Evolutionary conservation across 225 moss, liverwort and hornwort species (phyloP).

Genomic region (Pleurozium schreberi): DNA sequence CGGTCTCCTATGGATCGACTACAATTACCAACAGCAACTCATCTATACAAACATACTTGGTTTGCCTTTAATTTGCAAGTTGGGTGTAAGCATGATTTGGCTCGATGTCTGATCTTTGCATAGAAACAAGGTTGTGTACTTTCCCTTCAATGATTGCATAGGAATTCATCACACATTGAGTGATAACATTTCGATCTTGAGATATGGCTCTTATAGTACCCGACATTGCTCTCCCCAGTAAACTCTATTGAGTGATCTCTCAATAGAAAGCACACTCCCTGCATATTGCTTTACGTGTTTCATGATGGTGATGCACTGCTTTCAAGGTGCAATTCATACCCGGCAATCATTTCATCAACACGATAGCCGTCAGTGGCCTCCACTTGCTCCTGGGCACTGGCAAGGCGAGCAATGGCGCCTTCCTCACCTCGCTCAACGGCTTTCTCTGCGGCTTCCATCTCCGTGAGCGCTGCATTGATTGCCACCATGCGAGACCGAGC

Average conservation of each 20-base stretch:
- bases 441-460: constrained; percentile 67
- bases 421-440: constrained; percentile 65
- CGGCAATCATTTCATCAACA: constrained; percentile 91
- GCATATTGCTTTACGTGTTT: neutral
- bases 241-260: neutral
- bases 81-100: neutral
- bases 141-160: neutral
- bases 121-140: neutral
- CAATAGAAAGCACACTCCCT: neutral
- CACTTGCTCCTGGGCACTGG: constrained; percentile 79
- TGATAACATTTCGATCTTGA: neutral
- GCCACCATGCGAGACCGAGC: constrained; percentile 92
- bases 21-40: neutral
- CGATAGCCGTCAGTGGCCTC: constrained; percentile 90
- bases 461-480: constrained; percentile 55
- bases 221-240: neutral
- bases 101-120: neutral
- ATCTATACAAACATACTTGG: neutral
- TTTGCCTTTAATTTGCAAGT: neutral
- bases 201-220: neutral
- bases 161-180: neutral
- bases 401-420: constrained; percentile 54
- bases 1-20: neutral
- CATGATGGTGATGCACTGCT: neutral
- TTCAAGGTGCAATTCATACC: constrained; percentile 20